Percentiles rank a stretch among this genome's conserved stretches.
These are phyloP conservation scores for Pleoardoris graminearum DNA, from an alignment of 2,329 filamentous ascomycete species.

Conservation along the genomic window DNA sequence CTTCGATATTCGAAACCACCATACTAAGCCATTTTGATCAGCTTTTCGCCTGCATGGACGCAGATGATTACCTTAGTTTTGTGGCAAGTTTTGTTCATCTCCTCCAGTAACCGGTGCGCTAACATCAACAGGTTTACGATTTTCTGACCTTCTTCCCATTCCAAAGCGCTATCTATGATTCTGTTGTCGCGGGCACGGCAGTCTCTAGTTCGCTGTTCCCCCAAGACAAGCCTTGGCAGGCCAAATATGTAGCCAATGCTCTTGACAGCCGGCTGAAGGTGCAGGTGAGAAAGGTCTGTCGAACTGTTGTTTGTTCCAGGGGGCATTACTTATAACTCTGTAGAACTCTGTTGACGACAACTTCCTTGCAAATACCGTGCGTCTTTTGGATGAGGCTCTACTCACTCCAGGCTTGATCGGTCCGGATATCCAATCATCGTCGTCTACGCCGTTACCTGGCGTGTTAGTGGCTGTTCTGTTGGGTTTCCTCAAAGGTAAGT, in stretches of 20 bases:
- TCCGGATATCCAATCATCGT: slow-evolving; percentile 21
- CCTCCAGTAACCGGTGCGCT: slow-evolving; percentile 10
- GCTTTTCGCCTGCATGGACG: slow-evolving; percentile 77
- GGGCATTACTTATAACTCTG: slow-evolving; percentile 13
- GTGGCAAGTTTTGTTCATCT: slow-evolving; percentile 19
- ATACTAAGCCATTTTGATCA: slow-evolving; percentile 82
- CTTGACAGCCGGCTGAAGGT: slow-evolving; percentile 36
- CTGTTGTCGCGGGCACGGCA: slow-evolving; percentile 27
- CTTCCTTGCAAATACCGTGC: slow-evolving; percentile 37
- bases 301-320: background rate
- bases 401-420: slow-evolving; percentile 32
- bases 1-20: slow-evolving; percentile 69
- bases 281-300: slow-evolving; percentile 36
- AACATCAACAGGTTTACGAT: slow-evolving; percentile 35
- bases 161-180: slow-evolving; percentile 33
- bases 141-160: slow-evolving; percentile 40
- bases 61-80: slow-evolving; percentile 60
- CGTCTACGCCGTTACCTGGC: slow-evolving; percentile 32
- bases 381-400: slow-evolving; percentile 34
- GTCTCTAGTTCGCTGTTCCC: slow-evolving; percentile 37
- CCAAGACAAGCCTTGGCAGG: slow-evolving; percentile 40
- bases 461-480: slow-evolving; percentile 35
- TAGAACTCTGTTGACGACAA: slow-evolving; percentile 38
- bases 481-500: slow-evolving; percentile 41
- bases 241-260: slow-evolving; percentile 38